Evolutionary conservation across 192 early-diverging fungal species (phyloP).

Genomic region (Gaertneriomyces semiglobifer): DNA sequence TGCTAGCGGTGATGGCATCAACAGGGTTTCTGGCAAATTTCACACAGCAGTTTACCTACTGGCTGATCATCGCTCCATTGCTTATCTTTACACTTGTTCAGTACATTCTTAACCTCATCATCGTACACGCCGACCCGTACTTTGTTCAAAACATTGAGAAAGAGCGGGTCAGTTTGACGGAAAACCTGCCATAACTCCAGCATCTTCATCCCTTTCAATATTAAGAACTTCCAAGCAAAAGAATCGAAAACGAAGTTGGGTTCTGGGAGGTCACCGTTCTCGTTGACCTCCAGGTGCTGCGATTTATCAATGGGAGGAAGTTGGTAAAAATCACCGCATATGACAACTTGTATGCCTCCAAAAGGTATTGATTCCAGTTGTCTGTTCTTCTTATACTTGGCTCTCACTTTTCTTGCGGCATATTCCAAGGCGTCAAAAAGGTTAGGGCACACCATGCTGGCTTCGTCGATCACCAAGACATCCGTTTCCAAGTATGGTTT

Average conservation of each 20-base stretch:
- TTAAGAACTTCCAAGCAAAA: conserved; percentile 29
- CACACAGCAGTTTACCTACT: background rate
- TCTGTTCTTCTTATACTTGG: background rate
- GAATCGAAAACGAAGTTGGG: conserved; percentile 25
- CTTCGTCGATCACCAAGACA: conserved; percentile 45
- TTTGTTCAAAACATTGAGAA: conserved; percentile 38
- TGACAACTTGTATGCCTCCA: conserved; percentile 47
- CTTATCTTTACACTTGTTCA: conserved; percentile 9
- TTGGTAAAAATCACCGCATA: conserved; percentile 52
- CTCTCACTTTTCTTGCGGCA: background rate
- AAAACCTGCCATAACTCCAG: conserved; percentile 36
- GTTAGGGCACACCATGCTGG: conserved; percentile 43
- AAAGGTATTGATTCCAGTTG: conserved; percentile 22
- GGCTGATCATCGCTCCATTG: conserved; percentile 4
- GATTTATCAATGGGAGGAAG: conserved; percentile 40
- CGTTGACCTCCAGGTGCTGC: background rate
- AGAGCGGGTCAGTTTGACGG: conserved; percentile 39
- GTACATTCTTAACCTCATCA: conserved; percentile 13
- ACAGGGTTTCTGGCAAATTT: too few relatives aligned
- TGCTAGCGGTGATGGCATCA: conserved; percentile 1
- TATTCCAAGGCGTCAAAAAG: conserved; percentile 12
- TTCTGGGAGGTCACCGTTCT: background rate
- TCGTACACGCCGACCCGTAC: conserved; percentile 40
- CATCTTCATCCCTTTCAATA: conserved; percentile 17
- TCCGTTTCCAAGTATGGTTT: conserved; percentile 27